These are phyloP conservation scores for Cytospora leucostoma DNA, from an alignment of 2,329 filamentous ascomycete species.

Conservation along the genomic window DNA sequence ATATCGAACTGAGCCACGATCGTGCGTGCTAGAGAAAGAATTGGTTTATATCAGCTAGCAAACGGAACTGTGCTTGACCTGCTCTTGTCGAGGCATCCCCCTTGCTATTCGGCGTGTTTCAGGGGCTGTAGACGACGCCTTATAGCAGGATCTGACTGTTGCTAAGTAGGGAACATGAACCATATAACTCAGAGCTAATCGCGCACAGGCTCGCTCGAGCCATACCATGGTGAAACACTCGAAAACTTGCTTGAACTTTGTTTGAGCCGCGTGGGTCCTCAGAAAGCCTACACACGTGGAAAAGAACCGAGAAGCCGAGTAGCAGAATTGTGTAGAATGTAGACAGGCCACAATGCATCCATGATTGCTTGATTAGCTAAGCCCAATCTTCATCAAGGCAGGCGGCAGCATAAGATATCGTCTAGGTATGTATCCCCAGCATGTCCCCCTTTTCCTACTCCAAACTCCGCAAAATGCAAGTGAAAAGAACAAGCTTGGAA, in stretches of 20 bases:
- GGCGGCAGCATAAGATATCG: slow-evolving; percentile 1
- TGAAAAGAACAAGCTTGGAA: slow-evolving; percentile 20
- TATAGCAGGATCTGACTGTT: no score
- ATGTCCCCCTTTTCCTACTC: slow-evolving; percentile 13
- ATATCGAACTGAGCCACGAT: not conserved
- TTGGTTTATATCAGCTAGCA: not conserved
- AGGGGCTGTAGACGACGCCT: no score
- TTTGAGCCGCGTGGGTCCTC: not conserved
- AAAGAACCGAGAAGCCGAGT: not conserved
- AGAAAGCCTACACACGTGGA: not conserved
- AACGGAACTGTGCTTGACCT: not conserved
- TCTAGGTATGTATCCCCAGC: slow-evolving; percentile 5
- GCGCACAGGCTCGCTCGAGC: not conserved
- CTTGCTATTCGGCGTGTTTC: not conserved
- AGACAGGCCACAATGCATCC: not conserved
- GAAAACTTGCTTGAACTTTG: not conserved
- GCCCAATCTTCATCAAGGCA: not conserved
- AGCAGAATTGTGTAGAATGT: not conserved
- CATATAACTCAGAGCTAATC: not conserved
- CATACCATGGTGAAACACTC: not conserved
- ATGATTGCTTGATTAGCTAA: not conserved
- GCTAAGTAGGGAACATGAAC: not conserved
- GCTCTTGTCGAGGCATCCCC: not conserved
- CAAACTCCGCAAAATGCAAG: slow-evolving; percentile 27
- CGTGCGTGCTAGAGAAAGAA: not conserved